Evolutionary conservation across 2,329 filamentous ascomycete species (phyloP).

Genomic region (Fusarium burgessii): DNA sequence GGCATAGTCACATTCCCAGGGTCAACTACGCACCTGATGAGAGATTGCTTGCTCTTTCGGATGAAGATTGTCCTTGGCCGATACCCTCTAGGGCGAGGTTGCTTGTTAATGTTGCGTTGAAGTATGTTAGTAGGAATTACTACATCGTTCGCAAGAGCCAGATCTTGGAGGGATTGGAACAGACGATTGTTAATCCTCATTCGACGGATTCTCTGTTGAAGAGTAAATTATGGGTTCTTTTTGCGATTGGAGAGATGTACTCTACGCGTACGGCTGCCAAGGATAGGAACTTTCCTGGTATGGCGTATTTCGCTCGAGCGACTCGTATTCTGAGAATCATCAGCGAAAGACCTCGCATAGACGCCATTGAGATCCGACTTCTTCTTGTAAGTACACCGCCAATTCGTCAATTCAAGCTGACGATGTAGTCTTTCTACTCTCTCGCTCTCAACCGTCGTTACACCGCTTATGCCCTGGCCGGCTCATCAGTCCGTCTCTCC

Average conservation of each 20-base stretch:
- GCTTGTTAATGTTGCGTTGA: constrained; percentile 54
- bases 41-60: constrained; percentile 44
- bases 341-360: constrained; percentile 57
- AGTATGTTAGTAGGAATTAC: constrained; percentile 55
- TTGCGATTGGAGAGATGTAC: constrained; percentile 61
- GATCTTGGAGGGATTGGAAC: constrained; percentile 53
- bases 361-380: constrained; percentile 58
- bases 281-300: constrained; percentile 55
- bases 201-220: constrained; percentile 50
- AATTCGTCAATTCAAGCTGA: rapidly evolving
- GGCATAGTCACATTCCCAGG: constrained; percentile 50
- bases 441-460: constrained; percentile 59
- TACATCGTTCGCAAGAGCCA: constrained; percentile 56
- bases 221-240: constrained; percentile 58
- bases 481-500: constrained; percentile 57
- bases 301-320: constrained; percentile 57
- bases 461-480: constrained; percentile 57
- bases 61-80: constrained; percentile 54
- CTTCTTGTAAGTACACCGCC: constrained; percentile 54
- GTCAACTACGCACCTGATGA: constrained; percentile 52
- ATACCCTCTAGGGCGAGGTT: constrained; percentile 49
- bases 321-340: constrained; percentile 54
- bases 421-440: constrained; percentile 57
- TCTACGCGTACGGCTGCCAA: constrained; percentile 54
- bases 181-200: constrained; percentile 51